A percentile compares a stretch with the other conserved stretches of the same genome.
These are phyloP conservation scores for Sporothrix humicola DNA, from an alignment of 2,329 filamentous ascomycete genomes.

Conservation along the genomic window DNA sequence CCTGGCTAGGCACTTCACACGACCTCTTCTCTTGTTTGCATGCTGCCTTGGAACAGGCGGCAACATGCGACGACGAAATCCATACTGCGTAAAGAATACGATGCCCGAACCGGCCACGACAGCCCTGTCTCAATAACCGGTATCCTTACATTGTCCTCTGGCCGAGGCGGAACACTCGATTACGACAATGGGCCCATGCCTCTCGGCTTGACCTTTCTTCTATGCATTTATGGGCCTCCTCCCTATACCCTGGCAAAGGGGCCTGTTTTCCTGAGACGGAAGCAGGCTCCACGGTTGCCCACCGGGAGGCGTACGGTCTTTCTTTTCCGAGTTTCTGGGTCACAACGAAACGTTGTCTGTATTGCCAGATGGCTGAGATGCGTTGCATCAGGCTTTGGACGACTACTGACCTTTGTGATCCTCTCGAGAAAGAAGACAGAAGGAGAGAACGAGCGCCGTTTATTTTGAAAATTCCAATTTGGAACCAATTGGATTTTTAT, in stretches of 20 bases:
- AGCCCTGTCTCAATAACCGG: neutral
- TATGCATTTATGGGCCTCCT: neutral
- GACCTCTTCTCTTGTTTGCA: conserved; percentile 2
- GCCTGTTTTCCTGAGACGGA: conserved; percentile 27
- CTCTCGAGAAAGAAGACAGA: neutral
- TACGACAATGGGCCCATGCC: neutral
- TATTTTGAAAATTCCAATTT: conserved; percentile 12
- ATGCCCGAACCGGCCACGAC: neutral
- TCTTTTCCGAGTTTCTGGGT: neutral
- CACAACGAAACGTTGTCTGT: neutral
- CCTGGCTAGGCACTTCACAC: neutral
- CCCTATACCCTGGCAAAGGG: neutral
- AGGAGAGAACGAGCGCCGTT: no score
- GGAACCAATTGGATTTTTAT: conserved; percentile 9
- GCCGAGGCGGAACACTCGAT: neutral
- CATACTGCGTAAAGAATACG: neutral
- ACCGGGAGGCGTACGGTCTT: neutral
- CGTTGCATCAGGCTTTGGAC: conserved; percentile 15
- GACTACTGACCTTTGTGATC: neutral
- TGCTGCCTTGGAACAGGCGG: conserved; percentile 28
- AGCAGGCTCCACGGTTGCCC: neutral
- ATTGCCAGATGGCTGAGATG: conserved; percentile 24
- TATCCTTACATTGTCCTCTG: neutral
- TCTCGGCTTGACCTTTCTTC: neutral
- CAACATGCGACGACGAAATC: neutral